phyloP scores from a whole-genome alignment of 2,329 filamentous ascomycete genomes.

The Podosphaera fusca region DNA sequence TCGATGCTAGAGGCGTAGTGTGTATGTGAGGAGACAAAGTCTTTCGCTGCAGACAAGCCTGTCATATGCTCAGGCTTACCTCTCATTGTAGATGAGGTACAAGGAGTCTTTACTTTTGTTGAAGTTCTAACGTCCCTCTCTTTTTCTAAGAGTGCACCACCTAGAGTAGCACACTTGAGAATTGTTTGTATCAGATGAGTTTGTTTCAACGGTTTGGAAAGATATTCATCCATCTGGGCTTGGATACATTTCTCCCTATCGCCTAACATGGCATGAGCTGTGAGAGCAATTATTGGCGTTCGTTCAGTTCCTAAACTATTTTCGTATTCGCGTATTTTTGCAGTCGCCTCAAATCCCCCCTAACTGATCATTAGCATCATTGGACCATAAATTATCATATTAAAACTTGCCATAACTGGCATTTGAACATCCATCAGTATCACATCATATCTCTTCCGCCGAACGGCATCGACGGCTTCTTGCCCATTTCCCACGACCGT shows the following conservation, averaged over 20 bases:
- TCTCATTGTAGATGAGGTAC: neutral
- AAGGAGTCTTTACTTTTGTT: constrained; percentile 12
- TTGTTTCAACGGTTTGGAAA: constrained; percentile 89
- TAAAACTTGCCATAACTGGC: constrained; percentile 69
- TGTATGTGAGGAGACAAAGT: neutral
- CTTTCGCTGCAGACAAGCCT: neutral
- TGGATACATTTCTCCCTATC: constrained; percentile 96
- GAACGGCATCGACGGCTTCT: constrained; percentile 80
- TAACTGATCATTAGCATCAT: constrained; percentile 21
- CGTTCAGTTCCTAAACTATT: constrained; percentile 47
- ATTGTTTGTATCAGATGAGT: constrained; percentile 97
- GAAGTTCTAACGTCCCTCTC: constrained; percentile 32
- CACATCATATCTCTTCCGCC: constrained; percentile 80
- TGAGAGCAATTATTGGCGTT: constrained; percentile 89
- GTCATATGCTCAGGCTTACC: neutral
- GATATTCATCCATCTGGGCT: constrained; percentile 97
- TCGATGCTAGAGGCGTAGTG: neutral
- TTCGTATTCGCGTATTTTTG: constrained; percentile 90
- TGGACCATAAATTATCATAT: neutral
- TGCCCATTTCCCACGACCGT: constrained; percentile 88
- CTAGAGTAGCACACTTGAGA: constrained; percentile 82
- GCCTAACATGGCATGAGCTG: constrained; percentile 95
- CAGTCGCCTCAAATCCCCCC: constrained; percentile 93
- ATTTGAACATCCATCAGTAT: constrained; percentile 99
- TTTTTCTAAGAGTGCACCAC: constrained; percentile 60